A percentile compares a stretch with the other conserved stretches of the same genome.
phyloP scores from a whole-genome alignment of 2,329 filamentous ascomycete genomes.

The Canariomyces notabilis region DNA sequence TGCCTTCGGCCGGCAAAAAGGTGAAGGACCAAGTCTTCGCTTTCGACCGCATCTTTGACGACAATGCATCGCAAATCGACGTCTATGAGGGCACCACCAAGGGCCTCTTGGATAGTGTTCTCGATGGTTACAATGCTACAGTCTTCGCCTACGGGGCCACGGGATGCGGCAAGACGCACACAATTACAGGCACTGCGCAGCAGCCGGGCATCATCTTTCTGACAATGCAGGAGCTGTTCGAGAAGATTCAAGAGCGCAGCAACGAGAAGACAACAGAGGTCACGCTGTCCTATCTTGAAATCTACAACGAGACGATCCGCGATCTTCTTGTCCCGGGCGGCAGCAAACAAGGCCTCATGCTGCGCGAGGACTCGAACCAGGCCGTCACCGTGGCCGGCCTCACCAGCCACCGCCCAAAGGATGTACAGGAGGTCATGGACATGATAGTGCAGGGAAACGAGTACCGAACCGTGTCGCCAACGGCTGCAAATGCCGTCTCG shows the following conservation, averaged over 20 bases:
- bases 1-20: constrained; percentile 74
- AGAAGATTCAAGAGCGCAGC: constrained; percentile 82
- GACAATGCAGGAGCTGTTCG: constrained; percentile 98
- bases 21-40: constrained; percentile 97
- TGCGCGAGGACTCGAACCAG: constrained; percentile 91
- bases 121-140: constrained; percentile 97
- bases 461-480: constrained; percentile 91
- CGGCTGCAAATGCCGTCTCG: constrained; percentile 94
- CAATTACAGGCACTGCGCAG: constrained; percentile 86
- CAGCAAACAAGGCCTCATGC: constrained; percentile 78
- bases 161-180: constrained; percentile 97
- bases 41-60: constrained; percentile 95
- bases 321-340: constrained; percentile 84
- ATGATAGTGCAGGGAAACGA: constrained; percentile 97
- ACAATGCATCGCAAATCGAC: constrained; percentile 84
- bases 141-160: constrained; percentile 98
- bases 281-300: constrained; percentile 91
- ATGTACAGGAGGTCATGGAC: constrained; percentile 97
- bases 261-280: constrained; percentile 87
- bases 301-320: constrained; percentile 98
- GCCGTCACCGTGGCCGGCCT: constrained; percentile 86
- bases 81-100: constrained; percentile 93
- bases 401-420: constrained; percentile 83
- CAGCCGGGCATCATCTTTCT: constrained; percentile 97
- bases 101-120: constrained; percentile 83